phyloP scores from a whole-genome alignment of 2,329 filamentous ascomycete genomes.

The Trichoderma asperellum region DNA sequence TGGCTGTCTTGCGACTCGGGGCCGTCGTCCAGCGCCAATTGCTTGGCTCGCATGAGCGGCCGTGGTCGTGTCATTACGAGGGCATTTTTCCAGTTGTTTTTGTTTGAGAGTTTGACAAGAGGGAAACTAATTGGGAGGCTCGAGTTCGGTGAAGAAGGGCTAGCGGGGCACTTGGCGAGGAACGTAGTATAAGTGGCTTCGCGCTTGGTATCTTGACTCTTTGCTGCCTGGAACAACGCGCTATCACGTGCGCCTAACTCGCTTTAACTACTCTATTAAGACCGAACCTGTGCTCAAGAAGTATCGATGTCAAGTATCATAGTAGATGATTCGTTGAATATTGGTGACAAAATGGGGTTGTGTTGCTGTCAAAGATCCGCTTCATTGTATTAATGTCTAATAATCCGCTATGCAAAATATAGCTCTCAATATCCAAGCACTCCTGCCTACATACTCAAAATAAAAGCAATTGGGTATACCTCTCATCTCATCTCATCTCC shows the following conservation, averaged over 20 bases:
- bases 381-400: not conserved
- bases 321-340: not conserved
- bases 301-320: too few relatives aligned
- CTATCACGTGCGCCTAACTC: constrained; percentile 36
- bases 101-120: not conserved
- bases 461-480: constrained; percentile 16
- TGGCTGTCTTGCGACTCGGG: constrained; percentile 52
- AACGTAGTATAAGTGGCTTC: not conserved
- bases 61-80: constrained; percentile 38
- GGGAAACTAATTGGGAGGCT: not conserved
- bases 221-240: constrained; percentile 33
- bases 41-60: constrained; percentile 38
- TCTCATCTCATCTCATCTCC: not conserved
- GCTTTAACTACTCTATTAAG: not conserved
- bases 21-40: constrained; percentile 37
- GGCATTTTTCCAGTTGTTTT: not conserved
- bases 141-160: not conserved
- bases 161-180: not conserved
- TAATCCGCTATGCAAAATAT: not conserved
- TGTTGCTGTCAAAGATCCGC: not conserved
- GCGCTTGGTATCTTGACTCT: not conserved
- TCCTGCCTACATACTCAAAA: not conserved
- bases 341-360: too few relatives aligned
- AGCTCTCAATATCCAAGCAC: not conserved
- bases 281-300: not conserved